phyloP scores from a whole-genome alignment of 2,329 filamentous ascomycete genomes.

The Scolecobasidium constrictum region DNA sequence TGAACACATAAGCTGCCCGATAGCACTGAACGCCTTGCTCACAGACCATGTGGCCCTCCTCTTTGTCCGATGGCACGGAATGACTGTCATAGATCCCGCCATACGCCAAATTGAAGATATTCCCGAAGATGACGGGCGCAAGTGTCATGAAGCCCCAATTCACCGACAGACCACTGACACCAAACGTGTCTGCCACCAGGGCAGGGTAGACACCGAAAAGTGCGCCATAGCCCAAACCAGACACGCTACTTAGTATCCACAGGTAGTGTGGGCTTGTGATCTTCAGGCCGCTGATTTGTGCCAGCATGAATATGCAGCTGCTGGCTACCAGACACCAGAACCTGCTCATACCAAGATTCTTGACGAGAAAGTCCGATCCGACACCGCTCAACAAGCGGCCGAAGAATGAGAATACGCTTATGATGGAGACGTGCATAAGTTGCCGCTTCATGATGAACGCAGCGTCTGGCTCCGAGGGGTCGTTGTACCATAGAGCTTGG shows the following conservation, averaged over 20 bases:
- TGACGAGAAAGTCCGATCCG: constrained; percentile 83
- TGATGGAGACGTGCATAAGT: constrained; percentile 83
- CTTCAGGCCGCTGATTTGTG: constrained; percentile 65
- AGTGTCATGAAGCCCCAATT: constrained; percentile 97
- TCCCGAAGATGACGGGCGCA: constrained; percentile 75
- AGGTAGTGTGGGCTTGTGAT: constrained; percentile 70
- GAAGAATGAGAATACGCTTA: constrained; percentile 79
- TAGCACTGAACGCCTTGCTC: constrained; percentile 73
- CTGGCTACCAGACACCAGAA: constrained; percentile 85
- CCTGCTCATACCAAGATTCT: constrained; percentile 66
- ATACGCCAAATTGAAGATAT: constrained; percentile 88
- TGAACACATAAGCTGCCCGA: constrained; percentile 67
- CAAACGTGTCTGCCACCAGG: constrained; percentile 77
- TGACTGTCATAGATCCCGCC: constrained; percentile 74
- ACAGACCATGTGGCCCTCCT: constrained; percentile 55
- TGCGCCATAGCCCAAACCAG: constrained; percentile 83
- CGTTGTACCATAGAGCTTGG: constrained; percentile 79
- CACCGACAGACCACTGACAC: constrained; percentile 76
- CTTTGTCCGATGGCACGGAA: constrained; percentile 47
- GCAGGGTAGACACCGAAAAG: constrained; percentile 91
- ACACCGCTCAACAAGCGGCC: constrained; percentile 66
- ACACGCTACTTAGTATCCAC: constrained; percentile 68
- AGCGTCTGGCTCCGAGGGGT: constrained; percentile 60
- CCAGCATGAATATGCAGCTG: constrained; percentile 64
- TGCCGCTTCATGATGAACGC: constrained; percentile 72